Base-by-base conservation (phyloP, 1,139 yeast genomes). In the Candida sojae region DNA sequence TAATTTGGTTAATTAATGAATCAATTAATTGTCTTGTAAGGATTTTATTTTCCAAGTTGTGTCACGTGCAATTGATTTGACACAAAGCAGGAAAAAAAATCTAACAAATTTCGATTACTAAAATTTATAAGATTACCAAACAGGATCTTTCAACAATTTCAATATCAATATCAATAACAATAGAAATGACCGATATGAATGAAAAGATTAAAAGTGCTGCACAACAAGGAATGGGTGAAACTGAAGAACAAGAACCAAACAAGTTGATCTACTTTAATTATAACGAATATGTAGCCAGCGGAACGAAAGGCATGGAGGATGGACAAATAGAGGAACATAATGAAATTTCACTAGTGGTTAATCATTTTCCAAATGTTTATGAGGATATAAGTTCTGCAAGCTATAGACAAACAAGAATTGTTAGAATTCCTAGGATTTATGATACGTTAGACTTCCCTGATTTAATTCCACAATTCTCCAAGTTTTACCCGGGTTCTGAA, bases 351-450 rank as follows among this genome's bases (percentile, higher is more conserved):
- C 56, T 84, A 6, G 79, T 81, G 29, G 63, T 83, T 8, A 84
- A 83, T 42, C 91, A 85, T 61, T 86, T 84, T 60, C 91, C 91
- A 23, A 85, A 86, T 54, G 70, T 78, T 6, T 64, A 71, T 55
- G 64, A 60, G 54, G 38, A 61, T 35, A 30, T 40, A 4, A 61
- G 57, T n/a, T 68, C 80, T 0, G 42, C 48, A 0, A 54, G 53
- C 17, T 75, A 62, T 53, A 44, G 55, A 6, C 52, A 57, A 6
- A 82, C 89, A 0, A 67, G 95, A 49, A 72, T 87, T 7, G 82
- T 87, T 1, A 62, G 93, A 45, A 72, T 88, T 3, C 92, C 92
- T 29, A 59, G 92, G 54, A 52, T 72, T 6, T 82, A 69, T 53
- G 57, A 64, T 47, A 60, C 70, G 38, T 28, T 51, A 41, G 43